Conservation (phyloP, 1,139 yeast species). For the Pneumocystis jirovecii region DNA sequence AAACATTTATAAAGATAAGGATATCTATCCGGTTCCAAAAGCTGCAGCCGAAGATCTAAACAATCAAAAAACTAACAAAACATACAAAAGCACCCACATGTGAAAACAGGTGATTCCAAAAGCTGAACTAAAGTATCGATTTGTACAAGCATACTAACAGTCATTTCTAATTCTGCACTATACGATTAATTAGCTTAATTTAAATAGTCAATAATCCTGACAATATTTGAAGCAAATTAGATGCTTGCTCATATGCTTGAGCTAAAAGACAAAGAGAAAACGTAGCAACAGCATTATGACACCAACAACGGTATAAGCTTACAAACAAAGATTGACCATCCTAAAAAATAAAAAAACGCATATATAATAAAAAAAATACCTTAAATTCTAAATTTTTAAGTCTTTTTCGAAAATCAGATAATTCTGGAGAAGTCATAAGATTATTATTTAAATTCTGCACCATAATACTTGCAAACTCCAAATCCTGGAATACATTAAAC, state of each 20-base stretch:
- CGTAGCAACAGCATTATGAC: slow-evolving; percentile 81
- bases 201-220: background rate
- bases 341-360: background rate
- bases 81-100: slow-evolving; percentile 28
- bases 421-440: slow-evolving; percentile 75
- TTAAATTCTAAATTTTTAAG: slow-evolving; percentile 34
- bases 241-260: slow-evolving; percentile 81
- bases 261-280: slow-evolving; percentile 74
- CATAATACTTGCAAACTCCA: slow-evolving; percentile 63
- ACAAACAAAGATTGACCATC: slow-evolving; percentile 66
- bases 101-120: slow-evolving; percentile 77
- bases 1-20: slow-evolving; percentile 76
- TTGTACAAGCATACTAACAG: slow-evolving; percentile 57
- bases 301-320: slow-evolving; percentile 77
- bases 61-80: background rate
- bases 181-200: background rate
- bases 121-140: slow-evolving; percentile 68
- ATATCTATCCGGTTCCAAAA: slow-evolving; percentile 70
- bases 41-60: slow-evolving; percentile 49
- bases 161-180: slow-evolving; percentile 53
- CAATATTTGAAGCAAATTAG: slow-evolving; percentile 55
- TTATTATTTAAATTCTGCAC: slow-evolving; percentile 80
- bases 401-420: slow-evolving; percentile 52
- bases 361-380: background rate
- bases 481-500: slow-evolving; percentile 26